Conservation (phyloP, 78 protist species). For the Protostelium mycophagum region DNA sequence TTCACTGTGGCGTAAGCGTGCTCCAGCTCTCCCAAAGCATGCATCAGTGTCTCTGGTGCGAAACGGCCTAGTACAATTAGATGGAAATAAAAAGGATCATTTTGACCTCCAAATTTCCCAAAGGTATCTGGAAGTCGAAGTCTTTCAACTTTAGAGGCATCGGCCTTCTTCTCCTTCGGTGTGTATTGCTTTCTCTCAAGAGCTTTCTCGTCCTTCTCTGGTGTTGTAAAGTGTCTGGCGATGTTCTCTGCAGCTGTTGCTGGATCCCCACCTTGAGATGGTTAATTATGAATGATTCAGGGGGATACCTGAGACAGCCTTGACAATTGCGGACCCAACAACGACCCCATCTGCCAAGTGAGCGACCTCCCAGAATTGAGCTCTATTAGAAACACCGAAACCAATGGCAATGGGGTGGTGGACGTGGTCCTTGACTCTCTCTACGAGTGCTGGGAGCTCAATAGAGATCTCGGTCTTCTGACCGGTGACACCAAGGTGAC, state of each 20-base stretch:
- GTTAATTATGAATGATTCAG: neutral
- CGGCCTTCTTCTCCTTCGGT: neutral
- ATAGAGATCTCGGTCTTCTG: constrained; percentile 1
- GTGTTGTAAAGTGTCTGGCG: neutral
- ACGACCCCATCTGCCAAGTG: constrained; percentile 57
- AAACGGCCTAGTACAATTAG: constrained; percentile 8
- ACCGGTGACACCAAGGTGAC: constrained; percentile 43
- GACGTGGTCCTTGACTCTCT: constrained; percentile 5
- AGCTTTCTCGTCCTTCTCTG: neutral
- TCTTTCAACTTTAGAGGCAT: neutral
- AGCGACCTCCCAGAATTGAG: constrained; percentile 18
- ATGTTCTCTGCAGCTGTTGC: neutral
- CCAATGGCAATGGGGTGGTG: constrained; percentile 63
- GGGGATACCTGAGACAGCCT: constrained; percentile 3
- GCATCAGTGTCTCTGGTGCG: constrained; percentile 74
- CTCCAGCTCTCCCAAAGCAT: constrained; percentile 64
- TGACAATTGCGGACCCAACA: constrained; percentile 54
- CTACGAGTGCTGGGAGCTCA: neutral
- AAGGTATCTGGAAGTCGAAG: constrained; percentile 16
- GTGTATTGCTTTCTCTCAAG: neutral
- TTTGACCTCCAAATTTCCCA: constrained; percentile 69
- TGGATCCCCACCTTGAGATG: neutral
- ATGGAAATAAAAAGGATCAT: neutral
- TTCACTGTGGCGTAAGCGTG: constrained; percentile 6
- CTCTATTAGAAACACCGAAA: constrained; percentile 52